A percentile compares a stretch with the other conserved stretches of the same genome.
phyloP scores from a whole-genome alignment of 2,329 filamentous ascomycete genomes.

The Macrophomina tecta region DNA sequence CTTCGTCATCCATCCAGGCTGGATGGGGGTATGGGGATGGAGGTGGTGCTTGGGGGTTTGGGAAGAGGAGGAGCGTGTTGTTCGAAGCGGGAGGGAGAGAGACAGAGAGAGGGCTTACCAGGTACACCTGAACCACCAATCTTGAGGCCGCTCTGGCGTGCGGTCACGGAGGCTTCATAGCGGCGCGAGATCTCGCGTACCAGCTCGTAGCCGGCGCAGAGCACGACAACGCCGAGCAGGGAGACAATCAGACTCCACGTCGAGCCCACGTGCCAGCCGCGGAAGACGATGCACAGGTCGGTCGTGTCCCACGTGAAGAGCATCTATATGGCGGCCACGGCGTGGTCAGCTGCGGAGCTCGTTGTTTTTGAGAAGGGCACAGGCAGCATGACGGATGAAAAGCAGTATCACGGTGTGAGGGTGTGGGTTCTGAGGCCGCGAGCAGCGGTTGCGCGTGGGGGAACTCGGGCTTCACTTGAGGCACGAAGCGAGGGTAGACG shows the following conservation, averaged over 20 bases:
- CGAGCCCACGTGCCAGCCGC: constrained; percentile 83
- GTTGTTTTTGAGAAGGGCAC: not conserved
- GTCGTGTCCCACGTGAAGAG: constrained; percentile 95
- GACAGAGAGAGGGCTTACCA: not conserved
- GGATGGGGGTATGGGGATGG: not conserved
- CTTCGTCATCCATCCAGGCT: not conserved
- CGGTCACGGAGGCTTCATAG: constrained; percentile 65
- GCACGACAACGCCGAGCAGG: constrained; percentile 77
- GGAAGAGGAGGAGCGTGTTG: not conserved
- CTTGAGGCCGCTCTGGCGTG: constrained; percentile 32
- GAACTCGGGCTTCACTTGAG: not conserved
- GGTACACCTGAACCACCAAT: constrained; percentile 18
- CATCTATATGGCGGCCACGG: constrained; percentile 67
- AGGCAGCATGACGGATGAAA: not conserved
- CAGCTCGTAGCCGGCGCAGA: constrained; percentile 92
- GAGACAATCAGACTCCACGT: constrained; percentile 79
- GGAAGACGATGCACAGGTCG: constrained; percentile 96
- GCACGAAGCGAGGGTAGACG: constrained; percentile 39
- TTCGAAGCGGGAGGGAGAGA: not conserved
- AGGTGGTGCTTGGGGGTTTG: not conserved
- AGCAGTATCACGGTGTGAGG: not conserved
- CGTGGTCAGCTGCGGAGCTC: not conserved
- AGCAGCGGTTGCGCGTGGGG: not conserved
- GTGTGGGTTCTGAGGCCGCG: not conserved
- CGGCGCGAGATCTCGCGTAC: constrained; percentile 76